These are phyloP conservation scores for Chaetothyriales sp. DNA, from an alignment of 2,329 filamentous ascomycete species.

Conservation along the genomic window DNA sequence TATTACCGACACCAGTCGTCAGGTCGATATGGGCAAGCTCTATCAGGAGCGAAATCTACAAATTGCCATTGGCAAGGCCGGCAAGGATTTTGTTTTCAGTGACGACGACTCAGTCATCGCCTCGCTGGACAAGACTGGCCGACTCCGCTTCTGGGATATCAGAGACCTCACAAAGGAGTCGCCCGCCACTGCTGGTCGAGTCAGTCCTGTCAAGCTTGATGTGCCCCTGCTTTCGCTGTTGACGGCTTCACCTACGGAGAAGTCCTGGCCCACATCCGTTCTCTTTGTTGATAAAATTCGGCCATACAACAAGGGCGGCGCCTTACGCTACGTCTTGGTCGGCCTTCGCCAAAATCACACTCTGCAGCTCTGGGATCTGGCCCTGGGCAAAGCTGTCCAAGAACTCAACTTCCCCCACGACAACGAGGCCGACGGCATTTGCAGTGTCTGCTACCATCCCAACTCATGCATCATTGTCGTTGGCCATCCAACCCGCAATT, in stretches of 20 bases:
- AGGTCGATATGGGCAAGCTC: conserved; percentile 76
- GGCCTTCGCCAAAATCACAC: conserved; percentile 99
- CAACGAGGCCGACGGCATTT: conserved; percentile 94
- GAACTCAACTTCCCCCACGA: conserved; percentile 93
- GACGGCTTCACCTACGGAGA: conserved; percentile 75
- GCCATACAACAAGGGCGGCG: conserved; percentile 78
- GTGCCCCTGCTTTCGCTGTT: conserved; percentile 75
- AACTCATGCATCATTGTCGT: conserved; percentile 85
- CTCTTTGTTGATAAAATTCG: conserved; percentile 92
- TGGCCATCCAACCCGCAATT: conserved; percentile 92
- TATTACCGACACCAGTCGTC: conserved; percentile 38
- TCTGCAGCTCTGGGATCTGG: conserved; percentile 94
- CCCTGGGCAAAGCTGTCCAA: conserved; percentile 85
- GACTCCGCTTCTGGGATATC: conserved; percentile 97
- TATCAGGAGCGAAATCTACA: conserved; percentile 76
- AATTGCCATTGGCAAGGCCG: conserved; percentile 93
- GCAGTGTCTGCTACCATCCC: conserved; percentile 89
- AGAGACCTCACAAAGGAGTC: conserved; percentile 52
- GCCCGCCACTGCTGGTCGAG: conserved; percentile 31
- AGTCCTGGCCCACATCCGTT: conserved; percentile 93
- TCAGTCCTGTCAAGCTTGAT: conserved; percentile 58
- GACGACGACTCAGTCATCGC: conserved; percentile 91
- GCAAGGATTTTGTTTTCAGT: conserved; percentile 96
- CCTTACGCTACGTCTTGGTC: conserved; percentile 87
- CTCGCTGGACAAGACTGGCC: conserved; percentile 89